Conservation (phyloP, 805 yeast species). For the Jamesozyma rosinii region DNA sequence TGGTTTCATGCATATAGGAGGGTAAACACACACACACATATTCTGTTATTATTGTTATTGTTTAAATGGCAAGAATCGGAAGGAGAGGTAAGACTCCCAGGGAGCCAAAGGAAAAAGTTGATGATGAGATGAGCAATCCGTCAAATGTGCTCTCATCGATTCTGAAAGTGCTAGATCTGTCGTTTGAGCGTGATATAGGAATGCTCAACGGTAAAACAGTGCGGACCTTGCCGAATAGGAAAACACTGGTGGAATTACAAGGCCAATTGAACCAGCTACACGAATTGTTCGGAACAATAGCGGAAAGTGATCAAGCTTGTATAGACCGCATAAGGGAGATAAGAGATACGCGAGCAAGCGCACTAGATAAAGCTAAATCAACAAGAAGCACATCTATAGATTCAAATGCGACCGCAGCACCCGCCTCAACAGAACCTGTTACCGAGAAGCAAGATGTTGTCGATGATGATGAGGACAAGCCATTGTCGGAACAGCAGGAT, state of each 20-base stretch:
- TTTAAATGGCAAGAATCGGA: constrained; percentile 16
- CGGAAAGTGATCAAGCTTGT: constrained; percentile 16
- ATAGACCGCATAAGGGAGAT: constrained; percentile 13
- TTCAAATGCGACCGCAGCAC: not conserved
- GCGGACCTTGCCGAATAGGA: constrained; percentile 34
- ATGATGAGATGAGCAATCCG: constrained; percentile 30
- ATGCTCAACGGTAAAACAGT: constrained; percentile 50
- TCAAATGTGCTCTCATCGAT: constrained; percentile 41
- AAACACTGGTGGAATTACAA: constrained; percentile 38
- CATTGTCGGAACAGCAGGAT: not conserved
- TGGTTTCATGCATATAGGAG: no score
- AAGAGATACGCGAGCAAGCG: constrained; percentile 5
- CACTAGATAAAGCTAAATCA: not conserved
- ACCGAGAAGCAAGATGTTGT: not conserved
- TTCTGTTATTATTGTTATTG: no score
- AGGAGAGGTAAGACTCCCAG: constrained; percentile 22
- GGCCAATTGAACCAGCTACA: constrained; percentile 28
- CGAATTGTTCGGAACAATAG: constrained; percentile 16
- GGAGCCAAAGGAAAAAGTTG: constrained; percentile 8
- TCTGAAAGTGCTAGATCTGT: constrained; percentile 41
- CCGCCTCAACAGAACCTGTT: not conserved
- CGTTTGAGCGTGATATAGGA: constrained; percentile 53
- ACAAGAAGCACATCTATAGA: not conserved
- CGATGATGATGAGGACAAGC: not conserved
- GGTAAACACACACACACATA: no score